These are phyloP conservation scores for Aspergillus fijiensis DNA, from an alignment of 2,329 filamentous ascomycete genomes.

Conservation along the genomic window DNA sequence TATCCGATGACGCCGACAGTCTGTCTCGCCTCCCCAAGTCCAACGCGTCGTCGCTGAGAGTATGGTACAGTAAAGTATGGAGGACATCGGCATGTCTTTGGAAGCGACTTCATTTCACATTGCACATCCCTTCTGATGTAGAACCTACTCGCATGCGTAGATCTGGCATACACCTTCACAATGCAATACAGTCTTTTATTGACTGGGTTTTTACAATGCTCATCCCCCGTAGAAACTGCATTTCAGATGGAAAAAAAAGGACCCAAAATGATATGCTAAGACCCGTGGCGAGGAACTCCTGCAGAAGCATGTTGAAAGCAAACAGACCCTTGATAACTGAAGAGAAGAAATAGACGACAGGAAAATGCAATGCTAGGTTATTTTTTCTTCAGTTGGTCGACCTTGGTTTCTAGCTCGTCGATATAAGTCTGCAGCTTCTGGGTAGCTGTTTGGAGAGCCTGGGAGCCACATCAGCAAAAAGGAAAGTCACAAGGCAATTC, in stretches of 20 bases:
- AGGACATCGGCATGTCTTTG: too few species aligned
- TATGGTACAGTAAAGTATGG: too few species aligned
- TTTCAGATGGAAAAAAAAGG: neutral
- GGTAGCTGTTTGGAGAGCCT: slow-evolving; percentile 86
- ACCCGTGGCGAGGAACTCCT: neutral
- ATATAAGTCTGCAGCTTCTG: slow-evolving; percentile 84
- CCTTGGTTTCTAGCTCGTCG: slow-evolving; percentile 75
- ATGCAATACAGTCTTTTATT: neutral
- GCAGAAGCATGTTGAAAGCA: neutral
- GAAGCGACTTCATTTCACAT: too few species aligned
- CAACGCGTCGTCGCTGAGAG: neutral
- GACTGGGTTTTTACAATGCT: neutral
- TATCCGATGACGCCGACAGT: neutral
- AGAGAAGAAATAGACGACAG: slow-evolving; percentile 11
- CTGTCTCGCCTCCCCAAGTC: neutral
- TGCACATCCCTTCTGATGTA: neutral
- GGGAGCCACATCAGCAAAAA: neutral
- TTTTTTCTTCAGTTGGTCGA: slow-evolving; percentile 69
- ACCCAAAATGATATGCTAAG: neutral
- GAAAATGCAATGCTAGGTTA: slow-evolving; percentile 25
- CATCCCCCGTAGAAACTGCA: slow-evolving; percentile 1
- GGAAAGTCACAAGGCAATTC: neutral
- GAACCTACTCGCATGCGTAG: neutral
- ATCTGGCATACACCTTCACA: neutral
- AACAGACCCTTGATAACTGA: neutral